Evolutionary conservation across 208 protist species (phyloP).

Genomic region (Acanthamoeba healyi): DNA sequence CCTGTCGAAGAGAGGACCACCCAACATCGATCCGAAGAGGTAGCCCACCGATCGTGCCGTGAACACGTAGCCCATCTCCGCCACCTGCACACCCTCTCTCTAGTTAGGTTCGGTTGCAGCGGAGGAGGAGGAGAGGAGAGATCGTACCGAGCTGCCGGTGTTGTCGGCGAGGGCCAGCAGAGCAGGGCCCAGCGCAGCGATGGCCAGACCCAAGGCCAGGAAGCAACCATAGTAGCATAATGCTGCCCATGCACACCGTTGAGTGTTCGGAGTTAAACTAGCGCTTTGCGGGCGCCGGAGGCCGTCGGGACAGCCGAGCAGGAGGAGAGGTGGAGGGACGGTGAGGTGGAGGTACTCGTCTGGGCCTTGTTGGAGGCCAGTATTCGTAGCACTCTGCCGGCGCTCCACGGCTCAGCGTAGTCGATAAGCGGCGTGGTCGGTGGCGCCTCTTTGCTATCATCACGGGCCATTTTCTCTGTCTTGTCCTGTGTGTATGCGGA

Average conservation of each 20-base stretch:
- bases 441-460: not conserved
- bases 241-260: not conserved
- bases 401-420: not conserved
- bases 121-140: not conserved
- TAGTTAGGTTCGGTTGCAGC: not conserved
- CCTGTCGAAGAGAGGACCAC: slow-evolving; percentile 65
- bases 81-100: not conserved
- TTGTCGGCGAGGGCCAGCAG: slow-evolving; percentile 44
- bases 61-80: slow-evolving; percentile 49
- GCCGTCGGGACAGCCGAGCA: not conserved
- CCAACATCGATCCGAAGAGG: slow-evolving; percentile 54
- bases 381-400: not conserved
- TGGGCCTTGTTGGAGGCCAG: not conserved
- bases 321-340: too few species aligned
- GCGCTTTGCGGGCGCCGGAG: not conserved
- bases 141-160: slow-evolving; percentile 12
- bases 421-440: not conserved
- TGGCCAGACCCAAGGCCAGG: slow-evolving; percentile 26
- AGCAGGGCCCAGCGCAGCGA: slow-evolving; percentile 31
- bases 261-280: not conserved
- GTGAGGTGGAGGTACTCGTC: not conserved
- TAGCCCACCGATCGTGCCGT: slow-evolving; percentile 56
- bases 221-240: slow-evolving; percentile 64
- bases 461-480: not conserved
- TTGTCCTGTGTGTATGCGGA: not conserved